Conservation (phyloP, 2,329 filamentous ascomycete species). For the Albophoma yamanashiensis region DNA sequence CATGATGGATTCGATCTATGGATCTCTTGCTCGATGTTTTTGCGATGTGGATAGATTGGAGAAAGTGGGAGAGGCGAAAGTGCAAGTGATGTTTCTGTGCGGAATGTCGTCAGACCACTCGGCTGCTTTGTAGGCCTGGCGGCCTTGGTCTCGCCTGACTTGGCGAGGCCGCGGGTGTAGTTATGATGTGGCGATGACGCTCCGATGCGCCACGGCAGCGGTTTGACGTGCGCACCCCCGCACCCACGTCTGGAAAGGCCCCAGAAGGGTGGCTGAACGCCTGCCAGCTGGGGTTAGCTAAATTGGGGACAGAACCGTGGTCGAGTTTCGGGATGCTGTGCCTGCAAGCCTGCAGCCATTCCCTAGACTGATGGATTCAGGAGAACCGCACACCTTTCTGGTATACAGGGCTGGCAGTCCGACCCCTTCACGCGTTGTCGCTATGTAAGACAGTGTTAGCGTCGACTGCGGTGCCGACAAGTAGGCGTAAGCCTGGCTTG, state of each 20-base stretch:
- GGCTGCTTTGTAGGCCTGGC: not conserved
- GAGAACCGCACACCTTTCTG: not conserved
- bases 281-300: not conserved
- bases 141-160: not conserved
- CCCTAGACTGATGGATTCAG: too few relatives aligned
- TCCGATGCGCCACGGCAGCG: not conserved
- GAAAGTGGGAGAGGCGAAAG: not conserved
- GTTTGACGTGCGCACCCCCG: not conserved
- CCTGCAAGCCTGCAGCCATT: not conserved
- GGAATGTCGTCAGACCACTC: not conserved
- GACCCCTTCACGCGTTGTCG: not conserved
- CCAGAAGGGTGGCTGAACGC: not conserved
- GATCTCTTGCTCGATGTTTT: not conserved
- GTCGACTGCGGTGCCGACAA: not conserved
- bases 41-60: not conserved
- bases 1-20: conserved; percentile 1
- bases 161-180: not conserved
- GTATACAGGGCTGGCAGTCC: not conserved
- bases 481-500: not conserved
- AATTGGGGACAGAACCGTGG: not conserved
- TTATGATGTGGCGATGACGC: conserved; percentile 2
- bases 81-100: not conserved
- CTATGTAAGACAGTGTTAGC: not conserved
- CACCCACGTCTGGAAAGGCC: not conserved
- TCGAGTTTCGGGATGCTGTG: not conserved